Evolutionary conservation across 495 filamentous ascomycete genomes (phyloP), one percentile per base, ranked within the genome.

Genomic region (Pseudoneurospora amorphoporcata): DNA sequence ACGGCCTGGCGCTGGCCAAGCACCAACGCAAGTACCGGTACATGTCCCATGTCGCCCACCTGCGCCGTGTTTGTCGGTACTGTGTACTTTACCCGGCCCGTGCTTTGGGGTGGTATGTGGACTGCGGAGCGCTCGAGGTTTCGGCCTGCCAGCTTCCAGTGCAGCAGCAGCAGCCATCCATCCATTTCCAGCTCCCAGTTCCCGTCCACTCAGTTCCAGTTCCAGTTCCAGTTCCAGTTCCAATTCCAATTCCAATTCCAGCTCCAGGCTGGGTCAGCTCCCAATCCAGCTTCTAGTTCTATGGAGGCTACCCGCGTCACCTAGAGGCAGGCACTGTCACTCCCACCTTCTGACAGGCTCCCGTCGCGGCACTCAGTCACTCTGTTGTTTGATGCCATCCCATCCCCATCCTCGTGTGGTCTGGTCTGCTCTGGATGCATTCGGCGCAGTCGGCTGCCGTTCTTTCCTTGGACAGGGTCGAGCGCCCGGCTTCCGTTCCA

Each of bases 41-140:
- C 75, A 17, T 40, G n/a, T 8, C 32, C 65, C 72, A 17, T 16
- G 65, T 73, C 72, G 75, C 71, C 72, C 47, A 72, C 69, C 29
- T 69, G 70, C 70, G 72, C 71, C 47, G 75, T 76, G 70, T 70
- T 39, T 70, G 37, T 39, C 29, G 40, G 75, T 75, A 75, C 71
- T 70, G 47, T 69, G 75, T 78, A 79, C 76, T 58, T 77, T 40
- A 43, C 9, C 65, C 70, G 47, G 38, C 14, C 6, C 29, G 53
- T 65, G 53, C 53, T 65, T 37, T 9, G 5, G 23, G 23, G 23
- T 23, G 9, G 47, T 58, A 9, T 58, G 23, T 29, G 10, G 47
- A 29, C 10, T 58, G 23, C 47, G 47, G 47, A 58, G 23, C 47
- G 47, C 47, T 32, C 3, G 47, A 58, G 47, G 40, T 58, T 12